A percentile compares a stretch with the other conserved stretches of the same genome.
Evolutionary conservation across 495 filamentous ascomycete genomes (phyloP).

Genomic region (Annulohypoxylon nitens): DNA sequence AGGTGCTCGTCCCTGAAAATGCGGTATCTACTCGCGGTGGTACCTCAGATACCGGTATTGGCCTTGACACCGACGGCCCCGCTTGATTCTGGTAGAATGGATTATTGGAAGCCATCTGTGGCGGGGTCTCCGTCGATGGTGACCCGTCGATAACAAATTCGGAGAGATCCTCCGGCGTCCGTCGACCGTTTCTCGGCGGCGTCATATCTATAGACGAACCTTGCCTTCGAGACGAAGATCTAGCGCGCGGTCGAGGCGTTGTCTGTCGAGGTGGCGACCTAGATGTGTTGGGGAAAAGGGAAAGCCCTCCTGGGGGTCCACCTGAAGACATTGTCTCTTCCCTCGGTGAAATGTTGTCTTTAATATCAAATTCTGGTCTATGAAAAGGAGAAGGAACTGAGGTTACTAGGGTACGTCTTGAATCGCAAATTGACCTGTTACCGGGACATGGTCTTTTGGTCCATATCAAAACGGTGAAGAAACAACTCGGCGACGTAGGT

Average conservation of each 20-base stretch:
- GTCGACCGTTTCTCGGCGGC: constrained; percentile 51
- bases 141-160: constrained; percentile 55
- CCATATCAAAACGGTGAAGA: constrained; percentile 19
- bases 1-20: constrained; percentile 64
- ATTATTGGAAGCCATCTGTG: constrained; percentile 44
- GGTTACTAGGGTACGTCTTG: constrained; percentile 12
- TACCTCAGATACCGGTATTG: constrained; percentile 51
- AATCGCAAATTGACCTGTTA: constrained; percentile 25
- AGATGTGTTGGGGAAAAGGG: constrained; percentile 62
- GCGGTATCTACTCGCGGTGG: constrained; percentile 61
- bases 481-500: constrained; percentile 28
- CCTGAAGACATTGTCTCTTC: constrained; percentile 50
- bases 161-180: constrained; percentile 52
- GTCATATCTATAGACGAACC: constrained; percentile 51
- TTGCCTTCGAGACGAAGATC: constrained; percentile 50
- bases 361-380: constrained; percentile 11
- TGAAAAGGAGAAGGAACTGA: constrained; percentile 21
- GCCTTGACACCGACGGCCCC: constrained; percentile 57
- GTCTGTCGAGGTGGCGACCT: constrained; percentile 55
- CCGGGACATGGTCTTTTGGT: constrained; percentile 31
- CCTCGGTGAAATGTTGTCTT: constrained; percentile 14
- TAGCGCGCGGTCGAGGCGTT: constrained; percentile 53
- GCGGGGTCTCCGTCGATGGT: constrained; percentile 33
- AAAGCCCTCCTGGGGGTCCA: constrained; percentile 60
- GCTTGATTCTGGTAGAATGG: constrained; percentile 48